Percentiles rank a stretch among this genome's conserved stretches.
These are phyloP conservation scores for Botrytis tulipae DNA, from an alignment of 2,329 filamentous ascomycete genomes.

Conservation along the genomic window DNA sequence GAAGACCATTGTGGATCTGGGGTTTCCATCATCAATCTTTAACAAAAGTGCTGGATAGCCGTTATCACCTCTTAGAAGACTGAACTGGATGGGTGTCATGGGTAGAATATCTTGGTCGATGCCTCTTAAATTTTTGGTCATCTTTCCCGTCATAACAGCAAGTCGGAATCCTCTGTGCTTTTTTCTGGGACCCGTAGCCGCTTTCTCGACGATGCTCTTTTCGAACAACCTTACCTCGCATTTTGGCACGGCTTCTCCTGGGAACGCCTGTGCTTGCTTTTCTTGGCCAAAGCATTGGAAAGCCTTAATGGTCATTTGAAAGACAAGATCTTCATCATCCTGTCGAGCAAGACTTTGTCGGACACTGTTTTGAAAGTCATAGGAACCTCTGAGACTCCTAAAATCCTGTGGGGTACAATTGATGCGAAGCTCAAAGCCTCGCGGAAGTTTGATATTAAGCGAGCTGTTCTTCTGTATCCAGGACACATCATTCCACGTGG, in stretches of 20 bases:
- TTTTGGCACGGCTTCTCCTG: constrained; percentile 66
- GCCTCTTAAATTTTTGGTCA: constrained; percentile 73
- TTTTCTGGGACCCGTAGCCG: constrained; percentile 68
- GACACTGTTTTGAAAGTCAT: constrained; percentile 78
- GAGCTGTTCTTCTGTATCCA: constrained; percentile 70
- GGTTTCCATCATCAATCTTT: constrained; percentile 50
- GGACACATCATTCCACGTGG: constrained; percentile 77
- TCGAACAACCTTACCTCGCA: constrained; percentile 79
- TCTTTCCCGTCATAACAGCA: constrained; percentile 72
- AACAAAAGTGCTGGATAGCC: constrained; percentile 65
- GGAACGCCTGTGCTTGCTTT: constrained; percentile 69
- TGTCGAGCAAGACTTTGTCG: constrained; percentile 68
- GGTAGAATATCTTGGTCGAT: constrained; percentile 68
- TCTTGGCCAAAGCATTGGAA: constrained; percentile 80
- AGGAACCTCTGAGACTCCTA: constrained; percentile 75
- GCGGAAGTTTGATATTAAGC: constrained; percentile 68
- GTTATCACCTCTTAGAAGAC: constrained; percentile 70
- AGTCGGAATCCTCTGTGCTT: constrained; percentile 79
- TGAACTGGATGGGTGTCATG: constrained; percentile 70
- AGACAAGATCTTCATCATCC: constrained; percentile 67
- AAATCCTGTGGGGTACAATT: constrained; percentile 76
- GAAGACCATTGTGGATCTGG: constrained; percentile 65
- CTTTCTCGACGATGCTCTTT: constrained; percentile 62
- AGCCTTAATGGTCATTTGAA: constrained; percentile 65
- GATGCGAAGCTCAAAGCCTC: constrained; percentile 71